Evolutionary conservation across 805 yeast genomes (phyloP).

Genomic region (Jamesozyma jinghongensis): DNA sequence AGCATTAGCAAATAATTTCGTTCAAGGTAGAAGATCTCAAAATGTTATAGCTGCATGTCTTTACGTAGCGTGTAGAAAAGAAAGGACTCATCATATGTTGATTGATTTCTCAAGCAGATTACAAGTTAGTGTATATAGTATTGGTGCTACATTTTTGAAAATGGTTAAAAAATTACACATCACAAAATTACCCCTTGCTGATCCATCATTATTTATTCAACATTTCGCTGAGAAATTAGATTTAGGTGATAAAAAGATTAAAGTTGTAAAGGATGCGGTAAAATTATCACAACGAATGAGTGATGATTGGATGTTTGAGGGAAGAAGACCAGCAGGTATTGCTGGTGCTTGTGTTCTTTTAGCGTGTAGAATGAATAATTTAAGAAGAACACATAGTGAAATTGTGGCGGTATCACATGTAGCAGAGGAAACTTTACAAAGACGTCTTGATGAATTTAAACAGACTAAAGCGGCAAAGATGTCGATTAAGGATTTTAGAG

Average conservation of each 20-base stretch:
- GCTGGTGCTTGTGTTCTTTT: constrained; percentile 93
- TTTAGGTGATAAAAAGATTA: constrained; percentile 62
- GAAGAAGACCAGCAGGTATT: constrained; percentile 95
- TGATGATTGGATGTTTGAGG: constrained; percentile 92
- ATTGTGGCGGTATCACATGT: constrained; percentile 93
- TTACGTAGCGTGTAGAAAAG: constrained; percentile 88
- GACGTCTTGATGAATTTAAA: constrained; percentile 80
- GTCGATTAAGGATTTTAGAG: constrained; percentile 68
- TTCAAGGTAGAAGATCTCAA: constrained; percentile 94
- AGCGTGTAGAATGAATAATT: constrained; percentile 96
- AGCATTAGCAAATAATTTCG: constrained; percentile 82
- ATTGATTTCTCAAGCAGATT: constrained; percentile 88
- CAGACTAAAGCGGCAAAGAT: constrained; percentile 64
- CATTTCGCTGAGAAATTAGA: constrained; percentile 85
- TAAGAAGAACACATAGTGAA: constrained; percentile 84
- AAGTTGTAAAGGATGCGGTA: constrained; percentile 81
- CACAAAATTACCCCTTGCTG: constrained; percentile 73
- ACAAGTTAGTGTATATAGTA: constrained; percentile 84
- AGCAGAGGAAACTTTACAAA: constrained; percentile 87
- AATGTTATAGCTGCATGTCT: constrained; percentile 93
- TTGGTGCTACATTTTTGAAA: constrained; percentile 92
- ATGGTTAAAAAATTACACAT: constrained; percentile 82
- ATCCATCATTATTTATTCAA: constrained; percentile 87
- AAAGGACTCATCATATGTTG: constrained; percentile 86
- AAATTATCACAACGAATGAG: constrained; percentile 85